phyloP scores from a whole-genome alignment of 192 early-diverging fungal species.

The Linnemannia exigua region DNA sequence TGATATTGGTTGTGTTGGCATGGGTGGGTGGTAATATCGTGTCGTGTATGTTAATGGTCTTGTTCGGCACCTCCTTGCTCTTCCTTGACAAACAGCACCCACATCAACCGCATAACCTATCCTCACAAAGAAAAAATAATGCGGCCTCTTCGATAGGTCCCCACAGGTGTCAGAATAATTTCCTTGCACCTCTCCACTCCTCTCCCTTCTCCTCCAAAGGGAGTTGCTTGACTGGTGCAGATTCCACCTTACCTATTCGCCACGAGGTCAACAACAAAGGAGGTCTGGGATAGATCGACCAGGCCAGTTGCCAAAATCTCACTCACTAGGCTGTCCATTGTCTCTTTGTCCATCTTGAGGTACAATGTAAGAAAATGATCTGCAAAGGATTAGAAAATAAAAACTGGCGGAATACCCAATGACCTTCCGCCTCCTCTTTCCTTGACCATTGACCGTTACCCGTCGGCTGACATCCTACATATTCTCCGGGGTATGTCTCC shows the following conservation, averaged over 20 bases:
- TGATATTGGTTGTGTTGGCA: no score
- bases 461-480: background rate
- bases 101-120: background rate
- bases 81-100: no score
- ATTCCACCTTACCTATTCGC: background rate
- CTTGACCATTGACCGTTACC: background rate
- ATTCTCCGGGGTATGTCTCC: background rate
- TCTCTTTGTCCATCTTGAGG: no score
- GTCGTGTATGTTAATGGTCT: background rate
- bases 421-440: background rate
- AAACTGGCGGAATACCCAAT: no score
- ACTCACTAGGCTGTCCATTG: background rate
- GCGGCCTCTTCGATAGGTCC: background rate
- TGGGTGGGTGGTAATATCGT: no score
- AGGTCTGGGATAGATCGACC: background rate
- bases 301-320: background rate
- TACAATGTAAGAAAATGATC: no score
- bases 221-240: background rate
- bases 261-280: background rate
- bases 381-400: no score
- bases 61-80: background rate
- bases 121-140: background rate
- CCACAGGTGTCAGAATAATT: background rate
- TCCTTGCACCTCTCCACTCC: background rate
- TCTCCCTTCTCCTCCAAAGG: background rate